Evolutionary conservation across 2,329 filamentous ascomycete genomes (phyloP), one percentile per base, ranked within the genome.

Genomic region (Boeremia exigua): DNA sequence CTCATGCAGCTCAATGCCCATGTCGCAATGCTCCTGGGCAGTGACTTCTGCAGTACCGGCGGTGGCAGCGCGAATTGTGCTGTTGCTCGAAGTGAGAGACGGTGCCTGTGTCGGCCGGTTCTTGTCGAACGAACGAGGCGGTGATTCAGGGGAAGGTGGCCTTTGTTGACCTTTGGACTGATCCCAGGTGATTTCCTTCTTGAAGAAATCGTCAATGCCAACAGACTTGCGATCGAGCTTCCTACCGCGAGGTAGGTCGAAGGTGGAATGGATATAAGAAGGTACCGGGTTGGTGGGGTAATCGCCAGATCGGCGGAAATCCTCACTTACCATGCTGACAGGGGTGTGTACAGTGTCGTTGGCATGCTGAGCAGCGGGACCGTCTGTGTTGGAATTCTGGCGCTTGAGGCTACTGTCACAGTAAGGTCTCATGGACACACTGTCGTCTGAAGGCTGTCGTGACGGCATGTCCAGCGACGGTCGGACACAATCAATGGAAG

Each of bases 1-100:
- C 72, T 96, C 91, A 70, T 99, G 95, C 56, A 92, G 88, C 59
- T 91, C 88, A 54, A 99, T 95, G 8, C 92, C 95, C 77, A 94
- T 95, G 27, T 89, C 84, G 40, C 98, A 85, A 72, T 99, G 94
- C 56, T 98, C 90, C 63, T 98, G 93, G 0, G 91, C 83, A 3
- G 90, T 89, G 70, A 92, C 86, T 29, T 92, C 90, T 2, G 86
- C 84, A 2, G 65, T 55, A 7, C 61, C 50, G 27, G 58, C 62
- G n/a, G 53, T 54, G 79, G 61, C 79, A 79, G 66, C 78, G 57
- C 58, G 80, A 69, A 72, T 77, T 8, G 77, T 81, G 51, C 75
- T 77, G 57, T 79, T 78, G 53, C 78, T 81, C 43, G 75, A 75
- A 48, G 76, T 70, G 15, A 74, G 65, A 8, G 75, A 77, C 1